phyloP scores from a whole-genome alignment of 164 flowering plant species.

The Vitis amurensis region DNA sequence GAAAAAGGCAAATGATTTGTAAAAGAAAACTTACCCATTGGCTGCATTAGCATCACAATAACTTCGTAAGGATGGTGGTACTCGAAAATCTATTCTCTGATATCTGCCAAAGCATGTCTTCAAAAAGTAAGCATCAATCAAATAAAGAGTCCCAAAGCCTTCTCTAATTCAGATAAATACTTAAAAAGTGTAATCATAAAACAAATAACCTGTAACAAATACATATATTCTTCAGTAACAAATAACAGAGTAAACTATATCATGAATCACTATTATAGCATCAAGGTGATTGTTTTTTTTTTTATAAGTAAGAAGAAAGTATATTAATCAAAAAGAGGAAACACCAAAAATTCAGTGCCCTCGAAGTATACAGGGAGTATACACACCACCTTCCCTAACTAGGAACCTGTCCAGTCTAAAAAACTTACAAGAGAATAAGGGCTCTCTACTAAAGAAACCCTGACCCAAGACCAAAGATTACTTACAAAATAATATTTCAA shows the following conservation, averaged over 20 bases:
- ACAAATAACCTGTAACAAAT: neutral
- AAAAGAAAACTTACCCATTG: constrained; percentile 44
- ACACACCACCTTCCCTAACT: too few species aligned
- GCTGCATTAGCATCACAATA: constrained; percentile 35
- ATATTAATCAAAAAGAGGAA: too few species aligned
- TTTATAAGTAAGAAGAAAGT: too few species aligned
- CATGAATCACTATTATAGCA: neutral
- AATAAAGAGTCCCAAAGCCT: neutral
- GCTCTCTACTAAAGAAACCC: too few species aligned
- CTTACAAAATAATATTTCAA: too few species aligned
- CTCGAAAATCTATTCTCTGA: constrained; percentile 80
- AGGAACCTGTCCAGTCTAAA: too few species aligned
- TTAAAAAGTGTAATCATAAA: too few species aligned
- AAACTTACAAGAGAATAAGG: too few species aligned
- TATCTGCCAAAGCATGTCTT: constrained; percentile 45
- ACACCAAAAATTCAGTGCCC: too few species aligned
- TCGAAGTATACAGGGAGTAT: too few species aligned
- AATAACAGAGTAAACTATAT: neutral
- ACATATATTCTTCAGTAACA: neutral
- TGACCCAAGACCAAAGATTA: too few species aligned
- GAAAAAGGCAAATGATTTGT: neutral
- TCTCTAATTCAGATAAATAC: neutral
- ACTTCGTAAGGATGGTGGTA: constrained; percentile 53
- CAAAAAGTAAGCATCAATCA: neutral
- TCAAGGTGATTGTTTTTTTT: neutral